A percentile compares a stretch with the other conserved stretches of the same genome.
These are phyloP conservation scores for Aegilops tauschii DNA, from an alignment of 176 grass and related monocot genomes.

Conservation along the genomic window DNA sequence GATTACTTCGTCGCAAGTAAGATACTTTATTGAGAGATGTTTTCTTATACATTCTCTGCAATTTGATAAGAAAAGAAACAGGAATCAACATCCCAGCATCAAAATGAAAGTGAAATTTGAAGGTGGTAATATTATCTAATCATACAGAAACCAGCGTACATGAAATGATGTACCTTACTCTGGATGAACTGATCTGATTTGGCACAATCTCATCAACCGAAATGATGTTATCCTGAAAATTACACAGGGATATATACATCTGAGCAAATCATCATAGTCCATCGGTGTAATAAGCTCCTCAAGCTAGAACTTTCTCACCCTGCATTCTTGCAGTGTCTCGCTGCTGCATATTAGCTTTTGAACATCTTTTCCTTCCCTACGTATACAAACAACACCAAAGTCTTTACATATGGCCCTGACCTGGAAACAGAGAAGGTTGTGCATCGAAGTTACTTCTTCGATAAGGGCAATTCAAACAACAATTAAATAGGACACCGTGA, in stretches of 20 bases:
- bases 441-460: not conserved
- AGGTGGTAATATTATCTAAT: not conserved
- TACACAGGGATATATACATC: not conserved
- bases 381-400: constrained; percentile 70
- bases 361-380: constrained; percentile 70
- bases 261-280: not conserved
- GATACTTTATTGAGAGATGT: constrained; percentile 67
- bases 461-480: too few species aligned
- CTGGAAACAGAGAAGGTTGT: constrained; percentile 26
- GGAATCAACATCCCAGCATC: not conserved
- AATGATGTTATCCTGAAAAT: constrained; percentile 77
- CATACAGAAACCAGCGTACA: not conserved
- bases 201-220: constrained; percentile 74
- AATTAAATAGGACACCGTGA: not conserved
- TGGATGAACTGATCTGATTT: constrained; percentile 95
- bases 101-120: not conserved
- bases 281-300: not conserved
- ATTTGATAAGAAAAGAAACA: not conserved
- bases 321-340: constrained; percentile 53
- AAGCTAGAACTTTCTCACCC: constrained; percentile 31
- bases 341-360: constrained; percentile 56
- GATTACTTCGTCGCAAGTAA: constrained; percentile 77
- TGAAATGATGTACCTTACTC: constrained; percentile 57
- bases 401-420: constrained; percentile 74
- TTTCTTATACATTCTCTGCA: constrained; percentile 58